Percentiles rank a stretch among this genome's conserved stretches.
Conservation (phyloP, 129 eudicot species). For the Saussurea involucrata region DNA sequence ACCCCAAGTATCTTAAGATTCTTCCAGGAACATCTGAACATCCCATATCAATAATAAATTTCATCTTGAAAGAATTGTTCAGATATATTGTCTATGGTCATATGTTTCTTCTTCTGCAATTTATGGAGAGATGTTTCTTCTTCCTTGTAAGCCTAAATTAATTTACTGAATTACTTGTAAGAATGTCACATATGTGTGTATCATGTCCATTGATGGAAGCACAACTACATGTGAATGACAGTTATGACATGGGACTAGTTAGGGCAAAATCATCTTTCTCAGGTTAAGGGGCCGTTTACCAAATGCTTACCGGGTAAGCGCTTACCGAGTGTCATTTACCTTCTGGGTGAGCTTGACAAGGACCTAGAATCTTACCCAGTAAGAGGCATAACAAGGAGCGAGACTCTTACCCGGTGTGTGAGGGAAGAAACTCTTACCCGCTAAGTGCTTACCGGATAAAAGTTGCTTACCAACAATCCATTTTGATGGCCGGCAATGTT, state of each 20-base stretch:
- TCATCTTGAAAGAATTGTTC: background rate
- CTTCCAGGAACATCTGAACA: background rate
- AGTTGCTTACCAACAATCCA: too few species aligned
- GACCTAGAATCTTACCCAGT: too few species aligned
- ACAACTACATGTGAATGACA: background rate
- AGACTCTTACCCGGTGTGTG: too few species aligned
- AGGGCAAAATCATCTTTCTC: background rate
- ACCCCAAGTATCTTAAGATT: background rate
- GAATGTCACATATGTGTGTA: background rate
- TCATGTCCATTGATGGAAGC: slow-evolving; percentile 3
- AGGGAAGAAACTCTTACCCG: too few species aligned
- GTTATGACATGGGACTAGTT: background rate
- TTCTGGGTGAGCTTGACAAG: too few species aligned
- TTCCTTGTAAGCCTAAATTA: background rate
- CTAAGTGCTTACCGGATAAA: too few species aligned
- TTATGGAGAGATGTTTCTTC: background rate
- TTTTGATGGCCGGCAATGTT: too few species aligned
- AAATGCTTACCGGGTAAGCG: too few species aligned
- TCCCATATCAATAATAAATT: slow-evolving; percentile 1
- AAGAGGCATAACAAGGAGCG: too few species aligned
- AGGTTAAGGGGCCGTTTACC: too few species aligned
- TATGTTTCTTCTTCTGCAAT: background rate
- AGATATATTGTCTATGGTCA: background rate
- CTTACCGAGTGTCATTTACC: too few species aligned
- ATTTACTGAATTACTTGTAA: background rate